Conservation (phyloP, 345 rosid species). For the Gossypium anomalum region DNA sequence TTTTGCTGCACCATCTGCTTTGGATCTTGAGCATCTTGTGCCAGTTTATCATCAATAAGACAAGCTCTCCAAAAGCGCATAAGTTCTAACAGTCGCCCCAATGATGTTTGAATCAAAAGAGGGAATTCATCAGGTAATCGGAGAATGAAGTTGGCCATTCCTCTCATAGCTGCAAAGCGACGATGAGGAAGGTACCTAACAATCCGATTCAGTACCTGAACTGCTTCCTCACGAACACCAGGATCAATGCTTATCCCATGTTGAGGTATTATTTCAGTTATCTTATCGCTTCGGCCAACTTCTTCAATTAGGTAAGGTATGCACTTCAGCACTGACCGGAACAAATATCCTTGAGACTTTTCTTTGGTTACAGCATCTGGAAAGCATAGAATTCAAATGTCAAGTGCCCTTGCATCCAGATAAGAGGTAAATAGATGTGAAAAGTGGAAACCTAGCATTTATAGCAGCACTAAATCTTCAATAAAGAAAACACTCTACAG, state of each 20-base stretch:
- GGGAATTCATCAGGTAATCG: slow-evolving; percentile 97
- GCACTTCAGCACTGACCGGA: slow-evolving; percentile 88
- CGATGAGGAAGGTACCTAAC: slow-evolving; percentile 90
- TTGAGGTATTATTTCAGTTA: slow-evolving; percentile 98
- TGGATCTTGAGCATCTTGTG: slow-evolving; percentile 40
- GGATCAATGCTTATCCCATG: slow-evolving; percentile 98
- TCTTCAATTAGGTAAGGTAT: slow-evolving; percentile 95
- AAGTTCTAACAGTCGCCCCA: slow-evolving; percentile 89
- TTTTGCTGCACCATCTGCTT: slow-evolving; percentile 44
- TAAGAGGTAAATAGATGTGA: neutral
- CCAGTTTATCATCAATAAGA: slow-evolving; percentile 64
- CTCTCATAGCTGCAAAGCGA: slow-evolving; percentile 94
- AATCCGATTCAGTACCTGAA: slow-evolving; percentile 86
- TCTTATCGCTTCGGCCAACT: slow-evolving; percentile 97
- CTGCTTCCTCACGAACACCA: slow-evolving; percentile 99
- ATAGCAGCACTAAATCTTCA: neutral
- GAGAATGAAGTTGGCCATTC: slow-evolving; percentile 93
- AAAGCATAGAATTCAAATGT: slow-evolving; percentile 20
- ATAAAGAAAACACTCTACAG: neutral
- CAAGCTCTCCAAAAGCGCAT: slow-evolving; percentile 99
- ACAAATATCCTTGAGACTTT: slow-evolving; percentile 93
- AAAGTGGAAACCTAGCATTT: neutral
- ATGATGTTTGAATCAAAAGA: slow-evolving; percentile 92
- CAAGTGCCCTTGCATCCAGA: slow-evolving; percentile 16
- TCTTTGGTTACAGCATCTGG: slow-evolving; percentile 95